Conservation (phyloP, 179 eudicot species). For the Spinacia oleracea region DNA sequence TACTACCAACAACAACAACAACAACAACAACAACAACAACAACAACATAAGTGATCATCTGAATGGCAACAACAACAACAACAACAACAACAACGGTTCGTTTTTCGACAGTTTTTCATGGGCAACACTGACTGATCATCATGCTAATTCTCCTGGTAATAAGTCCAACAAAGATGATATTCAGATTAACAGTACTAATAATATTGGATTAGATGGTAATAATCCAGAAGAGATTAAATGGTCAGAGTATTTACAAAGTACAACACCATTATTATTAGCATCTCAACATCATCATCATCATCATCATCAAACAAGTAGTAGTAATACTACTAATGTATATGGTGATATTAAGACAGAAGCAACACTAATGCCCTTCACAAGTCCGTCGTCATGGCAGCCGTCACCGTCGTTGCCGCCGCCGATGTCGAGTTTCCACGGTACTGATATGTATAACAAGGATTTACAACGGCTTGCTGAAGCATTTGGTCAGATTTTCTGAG, state of each 20-base stretch:
- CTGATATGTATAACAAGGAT: conserved; percentile 57
- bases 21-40: conserved; percentile 12
- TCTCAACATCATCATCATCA: conserved; percentile 27
- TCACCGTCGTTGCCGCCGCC: conserved; percentile 8
- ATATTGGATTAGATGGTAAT: conserved; percentile 28
- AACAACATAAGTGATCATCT: conserved; percentile 10
- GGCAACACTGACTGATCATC: conserved; percentile 35
- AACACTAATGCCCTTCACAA: conserved; percentile 18
- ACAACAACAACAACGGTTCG: too few species aligned
- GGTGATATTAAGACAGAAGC: conserved; percentile 43
- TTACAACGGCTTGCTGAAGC: conserved; percentile 74
- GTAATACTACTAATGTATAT: conserved; percentile 20
- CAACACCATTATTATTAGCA: conserved; percentile 47
- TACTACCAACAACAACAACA: conserved; percentile 19
- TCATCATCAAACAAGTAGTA: neutral
- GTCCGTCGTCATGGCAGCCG: conserved; percentile 38
- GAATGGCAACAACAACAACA: conserved; percentile 16
- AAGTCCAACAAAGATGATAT: neutral
- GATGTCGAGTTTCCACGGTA: conserved; percentile 30
- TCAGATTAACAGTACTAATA: neutral
- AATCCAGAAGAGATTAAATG: conserved; percentile 60
- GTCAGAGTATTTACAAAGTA: conserved; percentile 63
- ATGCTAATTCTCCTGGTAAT: neutral
- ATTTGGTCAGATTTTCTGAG: conserved; percentile 72
- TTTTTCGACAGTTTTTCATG: conserved; percentile 52